phyloP scores from a whole-genome alignment of 2,329 filamentous ascomycete genomes.

The Neofusicoccum sp. region DNA sequence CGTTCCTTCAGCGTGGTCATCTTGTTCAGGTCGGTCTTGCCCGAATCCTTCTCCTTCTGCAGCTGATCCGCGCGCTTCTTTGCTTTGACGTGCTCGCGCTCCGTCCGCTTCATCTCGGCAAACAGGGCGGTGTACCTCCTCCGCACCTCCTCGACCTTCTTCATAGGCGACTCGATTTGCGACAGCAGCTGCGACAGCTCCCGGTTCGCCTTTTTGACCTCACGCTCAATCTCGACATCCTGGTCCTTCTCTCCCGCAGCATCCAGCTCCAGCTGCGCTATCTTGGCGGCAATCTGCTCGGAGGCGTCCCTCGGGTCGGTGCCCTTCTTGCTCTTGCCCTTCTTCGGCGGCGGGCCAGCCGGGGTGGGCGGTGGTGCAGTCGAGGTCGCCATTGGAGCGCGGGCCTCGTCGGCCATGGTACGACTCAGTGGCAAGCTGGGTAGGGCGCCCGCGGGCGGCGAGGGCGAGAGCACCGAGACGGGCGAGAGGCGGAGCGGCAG shows the following conservation, averaged over 20 bases:
- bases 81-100: conserved; percentile 91
- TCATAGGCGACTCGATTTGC: conserved; percentile 88
- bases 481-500: conserved; percentile 40
- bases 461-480: conserved; percentile 33
- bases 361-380: conserved; percentile 18
- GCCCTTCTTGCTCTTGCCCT: conserved; percentile 79
- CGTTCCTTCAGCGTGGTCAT: conserved; percentile 92
- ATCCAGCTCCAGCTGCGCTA: conserved; percentile 93
- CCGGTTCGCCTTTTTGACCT: conserved; percentile 91
- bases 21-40: conserved; percentile 85
- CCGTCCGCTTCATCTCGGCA: conserved; percentile 91
- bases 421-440: not conserved
- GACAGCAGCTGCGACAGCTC: conserved; percentile 83
- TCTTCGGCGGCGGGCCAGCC: conserved; percentile 60
- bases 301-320: conserved; percentile 86
- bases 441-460: conserved; percentile 38
- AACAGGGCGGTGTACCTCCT: conserved; percentile 90
- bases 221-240: conserved; percentile 92
- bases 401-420: conserved; percentile 16
- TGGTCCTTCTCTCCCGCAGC: conserved; percentile 92
- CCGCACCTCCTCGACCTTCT: conserved; percentile 87
- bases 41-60: conserved; percentile 95
- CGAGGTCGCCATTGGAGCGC: conserved; percentile 11
- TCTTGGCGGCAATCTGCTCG: conserved; percentile 88
- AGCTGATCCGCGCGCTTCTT: conserved; percentile 93